Percentiles rank a stretch among this genome's conserved stretches.
phyloP scores from a whole-genome alignment of 805 yeast species.

The Yarrowia osloensis region DNA sequence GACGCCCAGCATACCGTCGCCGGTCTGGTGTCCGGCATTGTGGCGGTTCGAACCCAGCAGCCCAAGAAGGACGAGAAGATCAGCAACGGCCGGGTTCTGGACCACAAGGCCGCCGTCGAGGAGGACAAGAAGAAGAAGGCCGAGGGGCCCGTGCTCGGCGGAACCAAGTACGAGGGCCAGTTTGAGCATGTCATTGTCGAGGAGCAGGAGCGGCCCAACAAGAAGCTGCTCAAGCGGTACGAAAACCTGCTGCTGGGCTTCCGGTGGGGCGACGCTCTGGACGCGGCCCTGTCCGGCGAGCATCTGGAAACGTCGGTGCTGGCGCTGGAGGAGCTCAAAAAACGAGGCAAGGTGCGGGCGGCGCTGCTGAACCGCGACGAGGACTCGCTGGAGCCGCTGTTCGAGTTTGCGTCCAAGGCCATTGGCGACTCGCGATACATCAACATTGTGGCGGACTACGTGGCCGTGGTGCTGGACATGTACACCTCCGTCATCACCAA shows the following conservation, averaged over 20 bases:
- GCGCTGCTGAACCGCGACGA: slow-evolving; percentile 83
- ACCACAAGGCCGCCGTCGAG: slow-evolving; percentile 46
- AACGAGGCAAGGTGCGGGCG: slow-evolving; percentile 84
- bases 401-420: slow-evolving; percentile 76
- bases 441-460: slow-evolving; percentile 63
- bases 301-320: slow-evolving; percentile 79
- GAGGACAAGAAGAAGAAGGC: slow-evolving; percentile 56
- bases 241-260: slow-evolving; percentile 85
- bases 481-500: slow-evolving; percentile 73
- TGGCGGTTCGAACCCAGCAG: slow-evolving; percentile 79
- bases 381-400: slow-evolving; percentile 76
- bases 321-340: slow-evolving; percentile 80
- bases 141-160: slow-evolving; percentile 63
- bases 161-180: slow-evolving; percentile 88
- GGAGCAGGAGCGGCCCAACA: slow-evolving; percentile 53
- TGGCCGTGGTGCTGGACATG: slow-evolving; percentile 68
- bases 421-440: slow-evolving; percentile 79
- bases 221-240: slow-evolving; percentile 72
- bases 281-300: slow-evolving; percentile 76
- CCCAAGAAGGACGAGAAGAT: slow-evolving; percentile 60
- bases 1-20: slow-evolving; percentile 84
- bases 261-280: slow-evolving; percentile 91
- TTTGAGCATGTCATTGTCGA: slow-evolving; percentile 72
- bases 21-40: slow-evolving; percentile 85
- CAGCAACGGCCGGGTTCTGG: slow-evolving; percentile 31